Percentiles rank a stretch among this genome's conserved stretches.
Evolutionary conservation across 305 asterid genomes (phyloP).

Genomic region (Fraxinus velutina): DNA sequence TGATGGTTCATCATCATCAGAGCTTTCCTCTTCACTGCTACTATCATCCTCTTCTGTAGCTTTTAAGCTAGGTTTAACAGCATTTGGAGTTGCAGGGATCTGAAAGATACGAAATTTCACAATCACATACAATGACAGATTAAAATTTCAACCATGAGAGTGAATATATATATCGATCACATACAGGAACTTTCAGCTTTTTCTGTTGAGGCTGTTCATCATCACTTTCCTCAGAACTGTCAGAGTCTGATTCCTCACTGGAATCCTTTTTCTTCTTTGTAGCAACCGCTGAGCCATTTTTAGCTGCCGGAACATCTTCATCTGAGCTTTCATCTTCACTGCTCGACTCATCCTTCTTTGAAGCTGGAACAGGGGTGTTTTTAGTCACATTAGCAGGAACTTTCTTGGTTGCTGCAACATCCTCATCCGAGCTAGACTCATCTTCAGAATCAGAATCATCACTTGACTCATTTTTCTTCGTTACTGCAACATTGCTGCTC

Average conservation of each 20-base stretch:
- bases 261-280: slow-evolving; percentile 27
- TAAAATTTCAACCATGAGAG: background rate
- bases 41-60: slow-evolving; percentile 1
- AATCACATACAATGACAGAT: background rate
- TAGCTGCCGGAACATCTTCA: slow-evolving; percentile 23
- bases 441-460: slow-evolving; percentile 18
- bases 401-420: slow-evolving; percentile 24
- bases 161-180: background rate
- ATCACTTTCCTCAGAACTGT: slow-evolving; percentile 50
- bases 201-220: slow-evolving; percentile 54
- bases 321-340: slow-evolving; percentile 32
- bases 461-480: slow-evolving; percentile 26
- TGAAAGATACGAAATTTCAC: background rate
- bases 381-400: slow-evolving; percentile 12
- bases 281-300: slow-evolving; percentile 19
- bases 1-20: slow-evolving; percentile 38
- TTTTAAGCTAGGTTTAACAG: slow-evolving; percentile 19
- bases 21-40: slow-evolving; percentile 39
- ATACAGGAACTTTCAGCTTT: slow-evolving; percentile 35
- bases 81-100: background rate
- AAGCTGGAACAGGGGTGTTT: background rate
- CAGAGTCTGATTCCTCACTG: slow-evolving; percentile 25
- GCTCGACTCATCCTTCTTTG: slow-evolving; percentile 21
- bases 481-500: background rate
- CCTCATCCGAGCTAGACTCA: slow-evolving; percentile 27